phyloP scores from a whole-genome alignment of 495 filamentous ascomycete genomes.

The Neurospora sp. region DNA sequence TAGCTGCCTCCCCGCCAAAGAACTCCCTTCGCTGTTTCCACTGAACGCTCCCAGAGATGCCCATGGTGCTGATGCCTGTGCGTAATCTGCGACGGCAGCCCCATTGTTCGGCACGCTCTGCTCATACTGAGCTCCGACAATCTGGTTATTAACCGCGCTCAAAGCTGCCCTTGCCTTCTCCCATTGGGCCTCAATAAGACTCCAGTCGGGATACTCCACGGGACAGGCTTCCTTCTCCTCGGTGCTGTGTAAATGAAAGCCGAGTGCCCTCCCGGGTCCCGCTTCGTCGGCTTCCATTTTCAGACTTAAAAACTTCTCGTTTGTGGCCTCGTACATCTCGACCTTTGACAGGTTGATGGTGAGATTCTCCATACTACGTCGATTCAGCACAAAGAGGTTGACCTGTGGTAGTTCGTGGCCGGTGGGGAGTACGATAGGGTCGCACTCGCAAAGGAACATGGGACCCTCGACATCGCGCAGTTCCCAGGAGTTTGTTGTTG shows the following conservation, averaged over 20 bases:
- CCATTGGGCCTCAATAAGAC: neutral
- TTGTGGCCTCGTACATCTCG: neutral
- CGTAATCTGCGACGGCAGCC: neutral
- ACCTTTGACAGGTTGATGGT: slow-evolving; percentile 30
- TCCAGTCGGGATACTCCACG: neutral
- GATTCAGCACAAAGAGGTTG: slow-evolving; percentile 38
- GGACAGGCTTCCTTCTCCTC: neutral
- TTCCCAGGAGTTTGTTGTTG: slow-evolving; percentile 56
- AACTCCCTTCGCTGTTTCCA: neutral
- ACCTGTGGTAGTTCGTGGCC: slow-evolving; percentile 18
- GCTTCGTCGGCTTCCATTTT: slow-evolving; percentile 23
- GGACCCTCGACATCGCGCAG: slow-evolving; percentile 70
- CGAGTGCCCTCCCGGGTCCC: neutral
- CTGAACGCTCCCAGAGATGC: neutral
- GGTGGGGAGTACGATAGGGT: slow-evolving; percentile 20
- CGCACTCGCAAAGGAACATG: slow-evolving; percentile 66
- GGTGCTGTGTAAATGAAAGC: neutral
- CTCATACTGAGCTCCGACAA: neutral
- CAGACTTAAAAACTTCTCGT: slow-evolving; percentile 29
- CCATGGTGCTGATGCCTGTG: neutral
- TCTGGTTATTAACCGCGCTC: neutral
- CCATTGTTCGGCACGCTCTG: slow-evolving; percentile 5
- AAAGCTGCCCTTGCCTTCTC: neutral
- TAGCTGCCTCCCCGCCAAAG: slow-evolving; percentile 15
- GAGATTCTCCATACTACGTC: slow-evolving; percentile 34